Conservation (phyloP, 2,329 filamentous ascomycete genomes). For the Neoscytalidium dimidiatum region DNA sequence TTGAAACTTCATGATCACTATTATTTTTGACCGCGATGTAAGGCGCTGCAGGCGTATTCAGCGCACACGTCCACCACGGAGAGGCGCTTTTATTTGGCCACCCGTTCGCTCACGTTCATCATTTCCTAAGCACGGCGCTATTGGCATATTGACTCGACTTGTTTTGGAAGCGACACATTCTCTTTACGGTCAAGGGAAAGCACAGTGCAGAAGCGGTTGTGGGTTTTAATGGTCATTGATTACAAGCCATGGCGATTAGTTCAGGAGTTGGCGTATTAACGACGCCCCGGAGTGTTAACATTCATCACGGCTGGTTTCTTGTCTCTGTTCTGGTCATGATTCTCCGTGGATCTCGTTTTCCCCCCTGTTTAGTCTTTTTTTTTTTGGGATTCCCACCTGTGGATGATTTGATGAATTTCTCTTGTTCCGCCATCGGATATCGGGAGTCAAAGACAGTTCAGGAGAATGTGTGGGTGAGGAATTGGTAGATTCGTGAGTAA, state of each 20-base stretch:
- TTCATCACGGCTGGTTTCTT: not conserved
- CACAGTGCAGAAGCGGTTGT: not conserved
- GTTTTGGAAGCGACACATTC: not conserved
- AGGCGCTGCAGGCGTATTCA: constrained; percentile 10
- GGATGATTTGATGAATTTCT: constrained; percentile 11
- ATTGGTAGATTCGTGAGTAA: not conserved
- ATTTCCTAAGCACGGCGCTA: constrained; percentile 4
- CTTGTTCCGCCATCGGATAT: not conserved
- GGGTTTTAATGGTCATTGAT: not conserved
- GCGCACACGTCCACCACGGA: not conserved
- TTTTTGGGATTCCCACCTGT: not conserved
- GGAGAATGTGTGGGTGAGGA: not conserved
- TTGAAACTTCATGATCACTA: not conserved
- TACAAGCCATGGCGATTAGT: constrained; percentile 8
- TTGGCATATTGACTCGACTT: not conserved
- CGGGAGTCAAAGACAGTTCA: not conserved
- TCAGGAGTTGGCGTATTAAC: constrained; percentile 1
- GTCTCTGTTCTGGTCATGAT: not conserved
- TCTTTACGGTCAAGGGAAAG: not conserved
- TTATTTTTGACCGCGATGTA: not conserved
- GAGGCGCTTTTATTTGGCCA: not conserved
- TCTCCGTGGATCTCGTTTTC: not conserved
- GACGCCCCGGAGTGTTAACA: not conserved
- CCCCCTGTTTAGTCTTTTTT: not conserved
- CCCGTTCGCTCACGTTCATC: not conserved